Base-by-base conservation (phyloP, 352 stramenopile species). In the Phytophthora sp. region DNA sequence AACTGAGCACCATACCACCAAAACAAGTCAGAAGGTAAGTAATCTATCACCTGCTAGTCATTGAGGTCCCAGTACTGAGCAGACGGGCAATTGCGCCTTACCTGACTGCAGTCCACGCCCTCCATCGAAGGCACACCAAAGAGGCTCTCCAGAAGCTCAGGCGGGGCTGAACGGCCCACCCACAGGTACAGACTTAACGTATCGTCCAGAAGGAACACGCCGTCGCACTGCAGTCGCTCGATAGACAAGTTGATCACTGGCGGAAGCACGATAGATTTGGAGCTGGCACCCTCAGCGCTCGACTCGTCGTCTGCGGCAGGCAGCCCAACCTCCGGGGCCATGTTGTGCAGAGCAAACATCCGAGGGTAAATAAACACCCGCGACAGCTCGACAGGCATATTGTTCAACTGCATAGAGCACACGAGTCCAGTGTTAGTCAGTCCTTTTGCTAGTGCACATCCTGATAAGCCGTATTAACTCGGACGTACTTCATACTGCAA, bases 121-220 rank as follows among this genome's bases (percentile, higher is more conserved):
- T 99, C 96, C 60, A 99, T 88, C 13, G 84, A 96, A 17, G 90
- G 74, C 34, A 98, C 68, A 34, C 97, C 97, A 77, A 99, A 99
- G 18, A 99, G 68, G 27, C 91, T 95, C 44, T 84, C 79, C 18
- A 99, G 56, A 21, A 99, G 70, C 11, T 86, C 74, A 34, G 88
- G 65, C 50, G 97, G 79, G 0, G 91, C 94, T 24, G 84, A 89
- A 39, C 91, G 85, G 37, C 98, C 98, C 15, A 99, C 87, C 96
- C 97, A 99, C 52, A 99, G 54, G 72, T 97, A 98, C 61, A 99
- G 79, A 50, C 92, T 89, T 24, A 98, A 51, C 28, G 95, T 92
- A 77, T 99, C 98, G 62, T 99, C 97, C 13, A 99, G 82, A 56
- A 99, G 77, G 62, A 98, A 99, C 30, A 99, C 88, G 21, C 97